Base-by-base conservation (phyloP, 1,284 basidiomycete genomes). In the Sphagnurus paluster region DNA sequence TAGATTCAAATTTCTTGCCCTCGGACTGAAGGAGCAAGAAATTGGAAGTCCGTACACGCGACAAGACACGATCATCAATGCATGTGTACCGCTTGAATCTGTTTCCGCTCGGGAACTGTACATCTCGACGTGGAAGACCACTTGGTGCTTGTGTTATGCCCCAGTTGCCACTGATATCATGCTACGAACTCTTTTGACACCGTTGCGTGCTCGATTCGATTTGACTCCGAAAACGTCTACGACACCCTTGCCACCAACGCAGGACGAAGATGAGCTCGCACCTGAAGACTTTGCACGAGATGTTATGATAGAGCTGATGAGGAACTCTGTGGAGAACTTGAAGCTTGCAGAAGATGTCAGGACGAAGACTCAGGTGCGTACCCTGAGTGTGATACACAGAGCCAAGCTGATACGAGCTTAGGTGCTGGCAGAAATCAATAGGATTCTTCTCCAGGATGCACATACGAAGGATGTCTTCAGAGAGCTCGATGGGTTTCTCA, bases 401-500 rank as follows among this genome's bases (percentile, higher is more conserved):
- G 33, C 4, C 32, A 14, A 14, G 2, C 34, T 49, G 46, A 55
- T 49, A 35, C 19, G 28, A 39, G 32, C 11, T 50, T 14, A 88
- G 86, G 70, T 79, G 19, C 64, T 88, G 43, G 67, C 66, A 14
- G 82, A 85, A 53, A 80, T 88, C 33, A 75, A 78, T 44, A 70
- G 76, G 24, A 76, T 82, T 14, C 72, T 87, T 69, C 63, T 71
- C 11, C 76, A 83, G 59, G 79, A 84, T 52, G 58, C 71, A 6
- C 69, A 66, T 43, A 86, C 86, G 7, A 87, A 84, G 62, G 82
- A 85, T 46, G 80, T 84, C 6, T 91, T 91, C 63, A 74, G 87
- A 6, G 85, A 89, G 58, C 71, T 86, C 59, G 89, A 91, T 53
- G 89, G 89, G 1, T 90, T 90, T 58, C 68, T 90, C 17, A 75